Base-by-base conservation (phyloP, 352 stramenopile genomes). In the Globisporangium rhizosaccharum region DNA sequence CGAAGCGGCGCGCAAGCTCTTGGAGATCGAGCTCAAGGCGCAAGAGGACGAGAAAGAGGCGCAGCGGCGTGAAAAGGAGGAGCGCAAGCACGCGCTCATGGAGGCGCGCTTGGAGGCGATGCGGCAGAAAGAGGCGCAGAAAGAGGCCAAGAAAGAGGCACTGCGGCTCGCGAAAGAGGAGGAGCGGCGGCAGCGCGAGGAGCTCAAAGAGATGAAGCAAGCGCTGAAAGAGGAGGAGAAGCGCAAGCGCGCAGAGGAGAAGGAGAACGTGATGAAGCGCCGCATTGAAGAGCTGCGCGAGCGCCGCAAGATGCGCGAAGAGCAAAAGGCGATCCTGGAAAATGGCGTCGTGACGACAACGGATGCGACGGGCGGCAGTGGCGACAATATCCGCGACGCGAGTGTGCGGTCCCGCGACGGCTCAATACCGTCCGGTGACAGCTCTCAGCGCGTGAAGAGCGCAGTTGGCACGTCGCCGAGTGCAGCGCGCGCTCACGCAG, bases 1-100 rank as follows among this genome's bases (percentile, higher is more conserved):
- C 25, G 77, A 92, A 57, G 77, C 77, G 30, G 80, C 82, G 6
- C 75, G 80, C 3, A 86, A 85, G 57, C 64, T 90, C 0, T 51
- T 92, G 15, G 79, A 92, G 49, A 88, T 88, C 45, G 81, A 92
- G 62, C 75, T 90, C 65, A 90, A 90, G 52, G 79, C 69, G 11
- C 78, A 90, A 66, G 79, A 89, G 68, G 77, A 88, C 57, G 79
- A 77, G 3, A 91, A 89, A 57, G 79, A 88, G 57, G 79, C 72
- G 11, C 77, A 87, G 50, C 70, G 72, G 23, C 72, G 73, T 53
- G 79, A 82, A 39, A 85, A 82, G 46, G 82, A 90, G 64, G 76
- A 87, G 17, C 76, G 77, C 7, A 89, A 88, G 59, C 85, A 79
- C 47, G 80, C 82, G n/a, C 70, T 87, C 28, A 28, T 88, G 28